Evolutionary conservation across 2,329 filamentous ascomycete species (phyloP).

Genomic region (Lachnellula arida): DNA sequence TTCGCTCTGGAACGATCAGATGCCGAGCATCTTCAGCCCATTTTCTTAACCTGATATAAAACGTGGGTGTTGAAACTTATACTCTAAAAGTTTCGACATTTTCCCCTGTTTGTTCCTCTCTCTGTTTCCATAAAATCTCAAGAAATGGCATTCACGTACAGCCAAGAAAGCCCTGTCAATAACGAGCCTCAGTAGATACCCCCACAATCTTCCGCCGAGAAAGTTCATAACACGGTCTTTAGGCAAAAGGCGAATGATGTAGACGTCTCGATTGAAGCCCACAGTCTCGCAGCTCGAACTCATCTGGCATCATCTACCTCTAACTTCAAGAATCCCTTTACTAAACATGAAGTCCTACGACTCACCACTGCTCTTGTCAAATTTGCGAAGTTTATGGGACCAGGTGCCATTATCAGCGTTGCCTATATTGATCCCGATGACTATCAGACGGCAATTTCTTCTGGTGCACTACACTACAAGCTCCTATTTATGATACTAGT

Average conservation of each 20-base stretch:
- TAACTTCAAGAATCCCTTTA: background rate
- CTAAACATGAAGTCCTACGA: background rate
- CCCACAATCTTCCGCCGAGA: background rate
- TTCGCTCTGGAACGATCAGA: background rate
- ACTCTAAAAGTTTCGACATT: background rate
- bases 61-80: background rate
- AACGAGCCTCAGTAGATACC: background rate
- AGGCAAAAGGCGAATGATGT: background rate
- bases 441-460: conserved; percentile 50
- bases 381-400: conserved; percentile 46
- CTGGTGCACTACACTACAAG: conserved; percentile 48
- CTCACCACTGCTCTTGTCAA: conserved; percentile 2
- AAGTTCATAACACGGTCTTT: background rate
- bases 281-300: background rate
- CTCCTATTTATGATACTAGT: conserved; percentile 50
- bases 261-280: background rate
- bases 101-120: background rate
- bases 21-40: background rate
- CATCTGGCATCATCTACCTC: background rate
- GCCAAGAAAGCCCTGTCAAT: background rate
- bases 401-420: conserved; percentile 35
- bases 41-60: background rate
- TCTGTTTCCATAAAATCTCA: background rate
- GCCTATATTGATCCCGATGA: conserved; percentile 42
- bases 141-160: background rate